Evolutionary conservation across 2,329 filamentous ascomycete genomes (phyloP).

Genomic region (Xylaria sp.): DNA sequence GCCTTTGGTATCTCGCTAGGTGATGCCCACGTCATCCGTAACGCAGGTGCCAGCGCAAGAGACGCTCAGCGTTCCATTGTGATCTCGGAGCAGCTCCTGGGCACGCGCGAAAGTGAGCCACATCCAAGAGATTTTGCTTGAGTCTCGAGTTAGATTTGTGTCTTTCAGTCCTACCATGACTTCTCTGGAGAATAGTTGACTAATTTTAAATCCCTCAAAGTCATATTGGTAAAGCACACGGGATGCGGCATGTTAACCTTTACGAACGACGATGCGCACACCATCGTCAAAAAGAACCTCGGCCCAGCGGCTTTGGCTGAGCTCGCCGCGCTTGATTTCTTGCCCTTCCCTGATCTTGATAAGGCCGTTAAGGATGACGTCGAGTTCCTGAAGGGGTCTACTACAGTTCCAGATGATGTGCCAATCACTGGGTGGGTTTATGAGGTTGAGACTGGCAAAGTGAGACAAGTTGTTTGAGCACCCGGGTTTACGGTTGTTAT

Average conservation of each 20-base stretch:
- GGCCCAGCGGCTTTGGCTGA: constrained; percentile 61
- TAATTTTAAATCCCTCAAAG: constrained; percentile 16
- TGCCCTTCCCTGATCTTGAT: constrained; percentile 72
- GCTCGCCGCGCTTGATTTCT: constrained; percentile 65
- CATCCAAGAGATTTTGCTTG: too few relatives aligned
- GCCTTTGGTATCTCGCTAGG: constrained; percentile 78
- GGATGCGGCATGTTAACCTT: constrained; percentile 79
- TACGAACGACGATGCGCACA: constrained; percentile 65
- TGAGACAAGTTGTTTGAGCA: constrained; percentile 58
- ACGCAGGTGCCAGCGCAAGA: constrained; percentile 72
- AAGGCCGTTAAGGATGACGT: constrained; percentile 74
- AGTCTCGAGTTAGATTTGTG: background rate
- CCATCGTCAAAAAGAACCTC: constrained; percentile 68
- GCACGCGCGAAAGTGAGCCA: constrained; percentile 69
- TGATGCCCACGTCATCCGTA: constrained; percentile 82
- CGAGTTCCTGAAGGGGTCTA: constrained; percentile 66
- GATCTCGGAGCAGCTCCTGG: constrained; percentile 82
- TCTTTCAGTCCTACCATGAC: background rate
- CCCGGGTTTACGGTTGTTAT: background rate
- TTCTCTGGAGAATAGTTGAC: background rate
- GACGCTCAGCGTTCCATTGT: constrained; percentile 79
- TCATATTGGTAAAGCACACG: constrained; percentile 79
- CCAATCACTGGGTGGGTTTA: constrained; percentile 79
- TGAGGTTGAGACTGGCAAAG: constrained; percentile 77
- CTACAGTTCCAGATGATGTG: constrained; percentile 68